Conservation (phyloP, 148 eudicot genomes). For the Arctostaphylos glauca region DNA sequence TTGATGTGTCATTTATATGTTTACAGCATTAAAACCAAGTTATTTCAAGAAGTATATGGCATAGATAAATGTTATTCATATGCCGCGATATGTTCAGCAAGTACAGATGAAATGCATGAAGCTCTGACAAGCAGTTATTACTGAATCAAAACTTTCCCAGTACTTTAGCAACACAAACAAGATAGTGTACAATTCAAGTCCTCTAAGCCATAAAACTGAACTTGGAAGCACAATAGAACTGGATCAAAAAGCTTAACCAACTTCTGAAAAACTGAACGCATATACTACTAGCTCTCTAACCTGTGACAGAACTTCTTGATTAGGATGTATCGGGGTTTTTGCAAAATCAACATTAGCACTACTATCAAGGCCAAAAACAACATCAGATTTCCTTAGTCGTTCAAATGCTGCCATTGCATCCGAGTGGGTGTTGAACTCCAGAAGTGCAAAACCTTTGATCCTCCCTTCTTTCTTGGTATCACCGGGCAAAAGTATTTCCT, state of each 20-base stretch:
- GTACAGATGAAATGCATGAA: not conserved
- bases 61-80: not conserved
- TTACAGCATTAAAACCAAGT: not conserved
- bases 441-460: constrained; percentile 36
- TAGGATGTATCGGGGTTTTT: constrained; percentile 19
- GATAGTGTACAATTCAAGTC: not conserved
- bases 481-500: constrained; percentile 26
- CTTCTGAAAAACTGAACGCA: not conserved
- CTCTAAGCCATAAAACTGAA: constrained; percentile 10
- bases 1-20: too few species aligned
- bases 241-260: not conserved
- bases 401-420: constrained; percentile 35
- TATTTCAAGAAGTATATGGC: not conserved
- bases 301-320: constrained; percentile 19
- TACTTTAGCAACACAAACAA: not conserved
- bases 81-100: not conserved
- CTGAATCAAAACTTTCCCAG: not conserved
- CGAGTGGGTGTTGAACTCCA: constrained; percentile 34
- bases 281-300: constrained; percentile 18
- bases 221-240: not conserved
- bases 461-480: constrained; percentile 24
- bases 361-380: constrained; percentile 27
- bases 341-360: constrained; percentile 34
- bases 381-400: constrained; percentile 28
- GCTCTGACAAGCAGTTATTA: not conserved